phyloP scores from a whole-genome alignment of 2,329 filamentous ascomycete species.

The Tolypocladium sp. region DNA sequence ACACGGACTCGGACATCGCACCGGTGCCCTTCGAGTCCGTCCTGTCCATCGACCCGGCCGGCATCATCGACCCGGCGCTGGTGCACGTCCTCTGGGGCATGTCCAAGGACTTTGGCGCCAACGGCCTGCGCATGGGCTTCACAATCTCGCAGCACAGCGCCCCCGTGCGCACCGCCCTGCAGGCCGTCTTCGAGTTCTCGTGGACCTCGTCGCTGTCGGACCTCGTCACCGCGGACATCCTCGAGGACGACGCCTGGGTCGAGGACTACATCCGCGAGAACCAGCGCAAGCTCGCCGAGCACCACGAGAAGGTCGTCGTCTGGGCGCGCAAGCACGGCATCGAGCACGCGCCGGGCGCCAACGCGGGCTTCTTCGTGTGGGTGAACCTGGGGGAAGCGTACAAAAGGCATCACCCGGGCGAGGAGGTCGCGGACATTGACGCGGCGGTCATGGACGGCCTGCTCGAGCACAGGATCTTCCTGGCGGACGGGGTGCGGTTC shows the following conservation, averaged over 20 bases:
- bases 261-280: conserved; percentile 35
- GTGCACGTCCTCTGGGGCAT: conserved; percentile 42
- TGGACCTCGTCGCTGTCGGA: conserved; percentile 36
- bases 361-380: conserved; percentile 49
- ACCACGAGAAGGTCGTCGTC: conserved; percentile 25
- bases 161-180: conserved; percentile 26
- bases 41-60: conserved; percentile 31
- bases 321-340: conserved; percentile 31
- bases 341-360: conserved; percentile 33
- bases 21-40: conserved; percentile 32
- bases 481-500: conserved; percentile 25
- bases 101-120: conserved; percentile 46
- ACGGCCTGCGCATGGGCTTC: conserved; percentile 42
- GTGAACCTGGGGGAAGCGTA: conserved; percentile 31
- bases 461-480: conserved; percentile 21
- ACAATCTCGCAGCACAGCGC: conserved; percentile 38
- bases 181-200: conserved; percentile 28
- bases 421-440: conserved; percentile 12
- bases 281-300: conserved; percentile 23
- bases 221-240: conserved; percentile 26
- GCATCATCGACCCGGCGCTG: conserved; percentile 35
- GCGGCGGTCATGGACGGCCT: conserved; percentile 16
- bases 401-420: conserved; percentile 5
- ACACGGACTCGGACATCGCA: conserved; percentile 10
- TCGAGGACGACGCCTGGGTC: conserved; percentile 33